These are phyloP conservation scores for Termitomyces titanicus DNA, from an alignment of 768 basidiomycete genomes.

Conservation along the genomic window DNA sequence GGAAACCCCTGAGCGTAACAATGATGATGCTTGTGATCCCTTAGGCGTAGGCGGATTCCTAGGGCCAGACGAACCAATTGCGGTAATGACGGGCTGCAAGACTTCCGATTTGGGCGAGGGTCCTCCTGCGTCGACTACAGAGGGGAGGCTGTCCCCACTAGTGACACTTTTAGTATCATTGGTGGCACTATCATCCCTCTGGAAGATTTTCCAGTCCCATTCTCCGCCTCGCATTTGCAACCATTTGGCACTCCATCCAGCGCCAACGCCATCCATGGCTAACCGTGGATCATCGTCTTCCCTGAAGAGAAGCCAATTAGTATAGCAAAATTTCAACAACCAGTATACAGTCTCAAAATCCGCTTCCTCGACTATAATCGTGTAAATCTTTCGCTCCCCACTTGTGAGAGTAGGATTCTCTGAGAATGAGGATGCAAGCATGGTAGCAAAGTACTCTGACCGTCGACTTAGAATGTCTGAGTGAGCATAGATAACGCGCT, in stretches of 20 bases:
- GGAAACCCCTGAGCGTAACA: conserved; percentile 14
- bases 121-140: conserved; percentile 24
- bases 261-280: conserved; percentile 65
- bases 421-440: conserved; percentile 69
- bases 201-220: conserved; percentile 71
- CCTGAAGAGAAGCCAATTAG: conserved; percentile 70
- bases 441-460: conserved; percentile 78
- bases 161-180: conserved; percentile 44
- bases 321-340: conserved; percentile 74
- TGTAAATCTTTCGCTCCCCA: conserved; percentile 56
- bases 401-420: conserved; percentile 41
- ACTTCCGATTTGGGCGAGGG: conserved; percentile 28
- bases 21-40: background rate
- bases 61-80: conserved; percentile 11
- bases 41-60: conserved; percentile 6
- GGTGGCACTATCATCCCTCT: conserved; percentile 30
- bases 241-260: conserved; percentile 64
- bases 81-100: conserved; percentile 17
- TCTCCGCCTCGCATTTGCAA: conserved; percentile 44
- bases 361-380: conserved; percentile 72
- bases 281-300: conserved; percentile 64
- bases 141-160: conserved; percentile 45
- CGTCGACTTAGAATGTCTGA: conserved; percentile 69
- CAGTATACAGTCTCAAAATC: conserved; percentile 78
- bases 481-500: conserved; percentile 74